Percentiles rank a stretch among this genome's conserved stretches.
phyloP scores from a whole-genome alignment of 2,329 filamentous ascomycete species.

The Xylariaceae sp. region DNA sequence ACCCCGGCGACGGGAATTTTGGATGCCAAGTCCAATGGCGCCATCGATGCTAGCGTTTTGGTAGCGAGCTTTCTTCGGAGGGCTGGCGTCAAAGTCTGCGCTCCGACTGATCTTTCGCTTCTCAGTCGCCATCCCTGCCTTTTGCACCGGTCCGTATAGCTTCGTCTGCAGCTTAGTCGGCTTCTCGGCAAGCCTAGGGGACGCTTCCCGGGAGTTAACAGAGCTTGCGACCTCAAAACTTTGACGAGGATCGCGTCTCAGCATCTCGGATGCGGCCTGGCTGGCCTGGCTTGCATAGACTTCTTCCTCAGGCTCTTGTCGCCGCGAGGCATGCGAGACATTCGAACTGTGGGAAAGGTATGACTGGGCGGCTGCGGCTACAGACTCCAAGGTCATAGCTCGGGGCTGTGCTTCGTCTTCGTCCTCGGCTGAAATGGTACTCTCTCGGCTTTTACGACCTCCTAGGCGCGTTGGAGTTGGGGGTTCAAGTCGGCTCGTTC shows the following conservation, averaged over 20 bases:
- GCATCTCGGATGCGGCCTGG: conserved; percentile 70
- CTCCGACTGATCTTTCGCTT: conserved; percentile 49
- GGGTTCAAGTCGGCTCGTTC: conserved; percentile 37
- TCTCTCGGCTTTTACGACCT: conserved; percentile 71
- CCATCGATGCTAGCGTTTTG: conserved; percentile 37
- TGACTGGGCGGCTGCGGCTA: conserved; percentile 44
- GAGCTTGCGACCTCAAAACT: conserved; percentile 49
- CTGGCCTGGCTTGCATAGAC: conserved; percentile 73
- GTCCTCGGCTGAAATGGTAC: conserved; percentile 72
- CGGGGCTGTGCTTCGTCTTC: conserved; percentile 54
- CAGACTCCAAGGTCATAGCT: conserved; percentile 47
- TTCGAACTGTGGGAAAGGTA: conserved; percentile 32
- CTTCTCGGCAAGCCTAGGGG: conserved; percentile 42
- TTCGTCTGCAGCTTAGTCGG: conserved; percentile 49
- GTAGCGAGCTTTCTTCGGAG: conserved; percentile 49
- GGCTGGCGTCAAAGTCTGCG: conserved; percentile 35
- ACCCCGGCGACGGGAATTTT: conserved; percentile 22
- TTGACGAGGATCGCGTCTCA: conserved; percentile 56
- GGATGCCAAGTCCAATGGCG: conserved; percentile 51
- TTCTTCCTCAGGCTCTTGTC: conserved; percentile 52
- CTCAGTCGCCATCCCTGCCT: conserved; percentile 35
- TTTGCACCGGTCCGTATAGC: conserved; percentile 43
- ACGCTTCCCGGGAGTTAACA: conserved; percentile 40
- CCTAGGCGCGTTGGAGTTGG: conserved; percentile 44
- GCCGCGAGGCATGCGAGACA: conserved; percentile 12